phyloP scores from a whole-genome alignment of 2,329 filamentous ascomycete species.

The Pseudogymnoascus sp. region DNA sequence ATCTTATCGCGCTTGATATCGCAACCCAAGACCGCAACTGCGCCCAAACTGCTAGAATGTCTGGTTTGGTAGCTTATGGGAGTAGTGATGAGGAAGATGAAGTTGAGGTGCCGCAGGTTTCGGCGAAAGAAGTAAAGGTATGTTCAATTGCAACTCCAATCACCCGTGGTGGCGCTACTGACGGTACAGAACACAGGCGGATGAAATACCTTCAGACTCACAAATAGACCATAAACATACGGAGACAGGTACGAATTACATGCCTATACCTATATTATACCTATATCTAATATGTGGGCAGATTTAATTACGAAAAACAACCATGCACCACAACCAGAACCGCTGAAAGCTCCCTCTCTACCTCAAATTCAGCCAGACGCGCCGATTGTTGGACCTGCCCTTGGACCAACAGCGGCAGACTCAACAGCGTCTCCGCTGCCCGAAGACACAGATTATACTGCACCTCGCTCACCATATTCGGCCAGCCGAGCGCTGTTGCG shows the following conservation, averaged over 20 bases:
- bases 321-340: background rate
- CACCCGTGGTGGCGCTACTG: background rate
- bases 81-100: constrained; percentile 34
- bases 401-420: constrained; percentile 23
- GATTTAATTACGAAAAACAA: constrained; percentile 11
- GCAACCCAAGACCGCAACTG: background rate
- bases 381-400: constrained; percentile 23
- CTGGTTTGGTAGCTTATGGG: constrained; percentile 32
- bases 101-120: constrained; percentile 13
- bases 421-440: constrained; percentile 17
- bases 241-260: background rate
- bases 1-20: constrained; percentile 5
- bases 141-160: background rate
- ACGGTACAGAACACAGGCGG: constrained; percentile 5
- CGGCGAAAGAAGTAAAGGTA: constrained; percentile 3
- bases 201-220: background rate
- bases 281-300: background rate
- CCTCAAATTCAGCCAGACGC: constrained; percentile 16
- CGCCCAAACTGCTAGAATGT: constrained; percentile 19
- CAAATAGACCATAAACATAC: background rate
- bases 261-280: background rate
- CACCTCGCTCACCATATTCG: constrained; percentile 56
- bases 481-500: constrained; percentile 57
- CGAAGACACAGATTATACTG: constrained; percentile 21
- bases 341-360: background rate